Conservation (phyloP, 1,139 yeast species). For the Blastobotrys persicus region DNA sequence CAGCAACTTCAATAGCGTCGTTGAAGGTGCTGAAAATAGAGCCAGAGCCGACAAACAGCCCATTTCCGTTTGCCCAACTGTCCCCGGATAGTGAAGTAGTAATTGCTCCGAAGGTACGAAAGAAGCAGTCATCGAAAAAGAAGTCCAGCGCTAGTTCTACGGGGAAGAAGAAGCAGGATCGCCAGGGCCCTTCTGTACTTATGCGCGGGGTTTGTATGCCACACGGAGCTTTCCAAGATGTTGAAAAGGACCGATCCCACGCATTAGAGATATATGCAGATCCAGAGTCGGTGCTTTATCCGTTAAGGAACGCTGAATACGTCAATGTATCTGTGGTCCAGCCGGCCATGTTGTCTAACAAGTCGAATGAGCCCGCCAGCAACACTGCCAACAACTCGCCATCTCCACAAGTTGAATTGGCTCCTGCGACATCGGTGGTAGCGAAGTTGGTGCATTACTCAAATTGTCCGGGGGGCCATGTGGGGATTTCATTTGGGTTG, state of each 20-base stretch:
- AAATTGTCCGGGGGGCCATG: constrained; percentile 44
- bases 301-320: constrained; percentile 43
- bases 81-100: constrained; percentile 76
- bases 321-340: constrained; percentile 57
- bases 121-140: constrained; percentile 28
- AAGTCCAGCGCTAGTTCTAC: constrained; percentile 15
- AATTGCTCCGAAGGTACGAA: constrained; percentile 72
- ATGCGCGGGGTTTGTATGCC: constrained; percentile 59
- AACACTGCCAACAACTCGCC: constrained; percentile 1
- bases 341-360: constrained; percentile 24
- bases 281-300: constrained; percentile 38
- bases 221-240: constrained; percentile 32
- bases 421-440: constrained; percentile 45
- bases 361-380: constrained; percentile 34
- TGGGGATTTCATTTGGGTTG: constrained; percentile 56
- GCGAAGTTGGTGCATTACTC: constrained; percentile 51
- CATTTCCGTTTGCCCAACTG: constrained; percentile 50
- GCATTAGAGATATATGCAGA: constrained; percentile 48
- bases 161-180: constrained; percentile 11
- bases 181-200: constrained; percentile 42
- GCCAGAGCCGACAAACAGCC: constrained; percentile 36
- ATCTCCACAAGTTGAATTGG: constrained; percentile 20
- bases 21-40: constrained; percentile 64
- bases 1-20: constrained; percentile 60
- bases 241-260: constrained; percentile 13